phyloP scores from a whole-genome alignment of 1,139 yeast species.

The Sugiyamaella grinbergsii region DNA sequence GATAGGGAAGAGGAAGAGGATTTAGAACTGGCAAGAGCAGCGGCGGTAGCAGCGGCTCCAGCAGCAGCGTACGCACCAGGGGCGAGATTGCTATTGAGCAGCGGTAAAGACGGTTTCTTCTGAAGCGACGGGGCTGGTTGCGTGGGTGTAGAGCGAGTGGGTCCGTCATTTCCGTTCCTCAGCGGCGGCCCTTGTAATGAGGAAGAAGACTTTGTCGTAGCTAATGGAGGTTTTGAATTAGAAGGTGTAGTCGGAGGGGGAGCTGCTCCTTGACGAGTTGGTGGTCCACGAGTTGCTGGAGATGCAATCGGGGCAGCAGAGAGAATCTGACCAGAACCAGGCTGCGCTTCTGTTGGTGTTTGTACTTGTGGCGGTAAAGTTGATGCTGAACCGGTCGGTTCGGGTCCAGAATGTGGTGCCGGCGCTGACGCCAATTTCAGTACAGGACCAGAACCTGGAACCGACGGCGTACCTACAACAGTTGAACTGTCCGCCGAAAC shows the following conservation, averaged over 20 bases:
- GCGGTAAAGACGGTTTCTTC: conserved; percentile 9
- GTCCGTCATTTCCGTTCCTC: background rate
- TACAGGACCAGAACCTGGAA: no score
- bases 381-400: no score
- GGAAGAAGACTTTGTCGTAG: conserved; percentile 1
- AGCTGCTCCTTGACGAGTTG: background rate
- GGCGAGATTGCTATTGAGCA: background rate
- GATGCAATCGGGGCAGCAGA: no score
- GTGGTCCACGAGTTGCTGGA: no score
- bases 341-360: background rate
- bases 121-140: background rate
- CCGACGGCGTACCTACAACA: no score
- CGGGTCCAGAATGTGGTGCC: no score
- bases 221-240: background rate
- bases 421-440: no score
- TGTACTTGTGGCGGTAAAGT: no score
- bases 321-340: no score
- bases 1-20: background rate
- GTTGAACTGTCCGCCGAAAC: background rate
- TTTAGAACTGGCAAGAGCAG: background rate
- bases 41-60: conserved; percentile 17
- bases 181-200: conserved; percentile 12
- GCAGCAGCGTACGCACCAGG: conserved; percentile 13
- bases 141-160: background rate
- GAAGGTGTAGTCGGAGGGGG: background rate